Evolutionary conservation across 2,329 filamentous ascomycete genomes (phyloP).

Genomic region (Monosporascus sp.): DNA sequence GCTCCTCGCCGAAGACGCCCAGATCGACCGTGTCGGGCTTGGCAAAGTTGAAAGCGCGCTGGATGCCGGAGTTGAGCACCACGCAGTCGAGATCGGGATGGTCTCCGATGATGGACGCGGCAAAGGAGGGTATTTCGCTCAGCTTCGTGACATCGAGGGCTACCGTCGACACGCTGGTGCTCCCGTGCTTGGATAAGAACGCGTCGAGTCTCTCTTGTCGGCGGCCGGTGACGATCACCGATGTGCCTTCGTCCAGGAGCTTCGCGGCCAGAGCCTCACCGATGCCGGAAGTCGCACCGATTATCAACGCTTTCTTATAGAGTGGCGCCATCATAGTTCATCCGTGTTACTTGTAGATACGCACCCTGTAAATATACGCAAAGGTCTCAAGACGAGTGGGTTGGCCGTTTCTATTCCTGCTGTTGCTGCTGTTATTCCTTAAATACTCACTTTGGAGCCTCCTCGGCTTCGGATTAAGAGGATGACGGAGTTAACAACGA

Average conservation of each 20-base stretch:
- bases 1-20: constrained; percentile 31
- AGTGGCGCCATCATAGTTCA: constrained; percentile 36
- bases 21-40: constrained; percentile 36
- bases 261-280: constrained; percentile 37
- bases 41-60: constrained; percentile 38
- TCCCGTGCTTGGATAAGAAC: constrained; percentile 37
- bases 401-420: too few species aligned
- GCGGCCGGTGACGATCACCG: constrained; percentile 42
- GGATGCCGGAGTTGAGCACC: constrained; percentile 46
- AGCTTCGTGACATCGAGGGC: constrained; percentile 39
- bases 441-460: background rate
- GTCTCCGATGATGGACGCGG: constrained; percentile 24
- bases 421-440: too few species aligned
- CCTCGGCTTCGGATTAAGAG: background rate
- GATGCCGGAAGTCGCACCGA: constrained; percentile 48
- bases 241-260: constrained; percentile 31
- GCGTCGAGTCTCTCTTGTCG: constrained; percentile 40
- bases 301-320: constrained; percentile 44
- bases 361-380: background rate
- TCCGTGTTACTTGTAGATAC: background rate
- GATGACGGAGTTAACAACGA: background rate
- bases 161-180: constrained; percentile 24
- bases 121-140: constrained; percentile 29
- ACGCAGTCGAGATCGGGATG: constrained; percentile 45
- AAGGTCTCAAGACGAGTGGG: too few species aligned